phyloP scores from a whole-genome alignment of 139 green algal genomes.

The Eudorina sp. region DNA sequence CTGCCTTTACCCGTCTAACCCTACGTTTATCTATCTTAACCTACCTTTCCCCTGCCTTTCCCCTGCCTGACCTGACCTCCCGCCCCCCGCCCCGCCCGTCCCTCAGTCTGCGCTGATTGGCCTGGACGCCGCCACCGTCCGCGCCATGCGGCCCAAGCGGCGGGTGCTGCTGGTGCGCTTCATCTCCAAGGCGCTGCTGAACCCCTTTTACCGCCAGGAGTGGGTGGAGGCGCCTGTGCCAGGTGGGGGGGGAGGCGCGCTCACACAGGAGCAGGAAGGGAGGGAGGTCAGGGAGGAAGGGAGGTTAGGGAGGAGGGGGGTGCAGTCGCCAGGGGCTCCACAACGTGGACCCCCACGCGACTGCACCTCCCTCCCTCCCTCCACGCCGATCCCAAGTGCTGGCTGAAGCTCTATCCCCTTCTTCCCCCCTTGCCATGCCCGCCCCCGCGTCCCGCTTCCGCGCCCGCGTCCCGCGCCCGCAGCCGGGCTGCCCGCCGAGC shows the following conservation, averaged over 20 bases:
- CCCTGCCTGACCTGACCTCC: neutral
- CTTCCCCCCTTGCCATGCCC: too few relatives aligned
- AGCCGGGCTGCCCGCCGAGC: neutral
- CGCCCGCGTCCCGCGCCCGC: neutral
- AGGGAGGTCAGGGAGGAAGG: neutral
- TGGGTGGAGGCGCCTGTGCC: constrained; percentile 57
- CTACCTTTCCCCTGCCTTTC: neutral
- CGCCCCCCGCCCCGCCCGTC: neutral
- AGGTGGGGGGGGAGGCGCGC: too few relatives aligned
- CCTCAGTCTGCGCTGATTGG: constrained; percentile 68
- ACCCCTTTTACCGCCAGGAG: constrained; percentile 74
- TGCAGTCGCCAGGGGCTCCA: too few relatives aligned
- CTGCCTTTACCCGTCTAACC: neutral
- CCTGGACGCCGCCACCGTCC: constrained; percentile 67
- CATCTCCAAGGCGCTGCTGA: constrained; percentile 78
- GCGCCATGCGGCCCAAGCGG: constrained; percentile 72
- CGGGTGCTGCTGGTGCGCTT: constrained; percentile 83
- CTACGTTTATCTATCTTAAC: too few relatives aligned
- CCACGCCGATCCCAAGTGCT: too few relatives aligned
- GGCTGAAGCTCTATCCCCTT: too few relatives aligned
- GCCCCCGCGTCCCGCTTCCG: neutral
- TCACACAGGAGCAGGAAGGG: too few relatives aligned
- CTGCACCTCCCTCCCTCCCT: too few relatives aligned
- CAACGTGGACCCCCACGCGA: too few relatives aligned
- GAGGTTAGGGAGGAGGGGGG: neutral